Base-by-base conservation (phyloP, 2,329 filamentous ascomycete species). In the Colletotrichum ledebouriae region DNA sequence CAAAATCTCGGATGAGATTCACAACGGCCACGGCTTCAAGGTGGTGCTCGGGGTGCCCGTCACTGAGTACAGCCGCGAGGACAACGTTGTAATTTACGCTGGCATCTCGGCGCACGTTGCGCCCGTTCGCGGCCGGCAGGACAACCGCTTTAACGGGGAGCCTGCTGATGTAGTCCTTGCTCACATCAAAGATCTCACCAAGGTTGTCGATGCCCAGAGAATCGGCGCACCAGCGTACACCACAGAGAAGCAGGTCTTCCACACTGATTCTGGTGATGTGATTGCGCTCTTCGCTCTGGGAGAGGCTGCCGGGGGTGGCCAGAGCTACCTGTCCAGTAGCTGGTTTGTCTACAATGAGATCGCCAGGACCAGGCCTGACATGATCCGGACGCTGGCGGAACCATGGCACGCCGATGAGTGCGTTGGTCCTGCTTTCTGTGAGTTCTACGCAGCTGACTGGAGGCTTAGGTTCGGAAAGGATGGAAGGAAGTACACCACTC, bases 281-380 rank as follows among this genome's bases (percentile, higher is more conserved):
- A 82, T 91, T 20, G 85, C 86, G 2, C 78, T 91, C 6, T 85
- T 88, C 55, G 85, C 84, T 1, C 81, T 90, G 17, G 82, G 83
- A 10, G 84, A 87, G 0, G 83, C 82, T 0, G 78, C 79, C 2
- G 75, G 77, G 42, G 89, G 89, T 0, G 89, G 89, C 1, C 79
- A 85, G 66, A 90, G 87, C 72, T 85, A 84, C 67, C 76, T 91
- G 11, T 83, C 87, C 0, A 88, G 86, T 72, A 86, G 83, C 29
- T 87, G 85, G 83, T 79, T 80, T 3, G 85, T 91, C 3, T 91
- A 91, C 74, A 91, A 91, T 71, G 84, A 90, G 73, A 78, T 91
- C 2, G 88, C 88, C 0, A 77, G 76, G 20, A 86, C 82, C 1
- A 77, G 88, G 17, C 88, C 88, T 0, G 88, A 91, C 72, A 76